Evolutionary conservation across 306 rosid genomes (phyloP), one percentile per base, ranked within the genome.

Genomic region (Lupinus albus): DNA sequence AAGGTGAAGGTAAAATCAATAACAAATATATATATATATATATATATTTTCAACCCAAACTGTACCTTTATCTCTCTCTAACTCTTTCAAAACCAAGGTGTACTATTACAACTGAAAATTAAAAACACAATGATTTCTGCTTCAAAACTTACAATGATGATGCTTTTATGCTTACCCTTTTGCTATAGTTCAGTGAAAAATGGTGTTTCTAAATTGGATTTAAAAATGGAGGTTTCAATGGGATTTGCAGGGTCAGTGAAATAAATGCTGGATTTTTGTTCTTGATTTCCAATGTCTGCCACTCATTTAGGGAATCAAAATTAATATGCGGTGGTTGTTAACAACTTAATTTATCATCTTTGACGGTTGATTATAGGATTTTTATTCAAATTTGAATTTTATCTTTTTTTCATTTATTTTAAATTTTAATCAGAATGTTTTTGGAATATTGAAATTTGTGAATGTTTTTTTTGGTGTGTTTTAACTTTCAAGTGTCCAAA

Each of bases 71-170:
- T 41, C 11, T 49, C 10, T 30, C 46, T 67, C 6, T 4, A 36
- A 66, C 68, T 66, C 68, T 66, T 42, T 11, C 32, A 78, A 84
- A 80, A 81, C 76, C 87, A 77, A 83, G 74, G 85, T 83, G 91
- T 82, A 80, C 78, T 67, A 11, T 10, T 9, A 39, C 45, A 39
- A 64, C 83, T 50, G 78, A 79, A 80, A 79, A 78, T 77, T 77
- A 80, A 85, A 48, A 64, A 76, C 82, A 84, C 84, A 84, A 80
- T 20, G 68, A 49, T 39, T 67, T 63, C 68, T 35, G 46, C 61
- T 52, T 75, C 70, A 75, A 79, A 78, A 44, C 77, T 59, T 78
- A 33, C 38, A 33, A 8, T 33, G 38, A 33, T 52, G 80, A 67
- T 63, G 70, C 74, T 76, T 78, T 63, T 49, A 17, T 46, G 52